These are phyloP conservation scores for Orbilia quercus DNA, from an alignment of 2,329 filamentous ascomycete genomes.

Conservation along the genomic window DNA sequence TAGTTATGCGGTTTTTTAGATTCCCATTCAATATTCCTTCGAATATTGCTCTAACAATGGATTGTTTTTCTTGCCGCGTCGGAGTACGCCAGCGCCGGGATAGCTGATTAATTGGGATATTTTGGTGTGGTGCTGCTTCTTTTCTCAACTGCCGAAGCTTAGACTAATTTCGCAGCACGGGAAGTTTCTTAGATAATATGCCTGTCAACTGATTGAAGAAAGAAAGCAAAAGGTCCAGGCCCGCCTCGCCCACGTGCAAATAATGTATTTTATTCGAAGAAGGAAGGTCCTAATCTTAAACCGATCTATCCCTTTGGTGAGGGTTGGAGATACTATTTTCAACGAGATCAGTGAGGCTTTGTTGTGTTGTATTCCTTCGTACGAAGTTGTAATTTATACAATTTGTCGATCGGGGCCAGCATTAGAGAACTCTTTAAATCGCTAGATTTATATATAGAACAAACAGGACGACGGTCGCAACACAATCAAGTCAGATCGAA, in stretches of 20 bases:
- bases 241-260: background rate
- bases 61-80: conserved; percentile 34
- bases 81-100: conserved; percentile 22
- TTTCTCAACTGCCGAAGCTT: conserved; percentile 55
- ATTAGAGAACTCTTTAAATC: conserved; percentile 19
- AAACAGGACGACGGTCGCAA: conserved; percentile 24
- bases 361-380: conserved; percentile 41
- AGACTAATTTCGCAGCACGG: conserved; percentile 39
- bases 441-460: conserved; percentile 52
- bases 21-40: conserved; percentile 7
- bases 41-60: conserved; percentile 7
- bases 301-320: conserved; percentile 9
- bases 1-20: conserved; percentile 28
- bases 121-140: conserved; percentile 43
- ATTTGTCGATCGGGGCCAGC: conserved; percentile 28
- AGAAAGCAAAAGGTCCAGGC: conserved; percentile 17
- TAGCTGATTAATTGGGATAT: conserved; percentile 30
- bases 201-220: conserved; percentile 7
- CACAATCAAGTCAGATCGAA: conserved; percentile 35
- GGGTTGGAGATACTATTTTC: conserved; percentile 39
- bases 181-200: conserved; percentile 54
- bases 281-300: conserved; percentile 13
- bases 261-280: background rate
- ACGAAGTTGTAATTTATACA: conserved; percentile 37
- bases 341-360: conserved; percentile 40